These are phyloP conservation scores for Pestalotiopsis sp. DNA, from an alignment of 2,329 filamentous ascomycete genomes.

Conservation along the genomic window DNA sequence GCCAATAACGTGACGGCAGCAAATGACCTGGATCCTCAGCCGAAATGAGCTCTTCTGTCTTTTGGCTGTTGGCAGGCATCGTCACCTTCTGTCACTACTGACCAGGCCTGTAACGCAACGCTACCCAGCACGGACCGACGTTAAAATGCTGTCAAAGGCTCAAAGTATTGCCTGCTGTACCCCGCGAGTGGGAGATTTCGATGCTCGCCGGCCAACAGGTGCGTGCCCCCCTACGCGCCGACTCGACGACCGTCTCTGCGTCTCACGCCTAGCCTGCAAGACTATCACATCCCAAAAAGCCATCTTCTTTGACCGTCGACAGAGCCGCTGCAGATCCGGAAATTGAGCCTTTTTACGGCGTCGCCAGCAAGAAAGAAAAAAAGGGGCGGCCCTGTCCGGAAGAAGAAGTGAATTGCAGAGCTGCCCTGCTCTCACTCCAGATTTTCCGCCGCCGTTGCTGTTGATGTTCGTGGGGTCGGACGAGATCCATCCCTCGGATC, in stretches of 20 bases:
- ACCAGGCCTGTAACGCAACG: background rate
- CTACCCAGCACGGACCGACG: background rate
- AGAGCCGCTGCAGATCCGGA: background rate
- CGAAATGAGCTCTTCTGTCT: conserved; percentile 5
- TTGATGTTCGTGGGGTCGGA: background rate
- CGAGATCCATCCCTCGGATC: background rate
- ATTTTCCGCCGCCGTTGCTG: background rate
- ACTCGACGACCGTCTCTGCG: background rate
- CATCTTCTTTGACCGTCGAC: background rate
- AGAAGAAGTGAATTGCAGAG: background rate
- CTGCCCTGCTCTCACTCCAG: background rate
- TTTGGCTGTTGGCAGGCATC: background rate
- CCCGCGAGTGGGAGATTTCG: background rate
- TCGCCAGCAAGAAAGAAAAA: background rate
- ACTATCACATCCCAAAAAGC: background rate
- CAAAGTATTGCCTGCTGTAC: background rate
- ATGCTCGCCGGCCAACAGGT: background rate
- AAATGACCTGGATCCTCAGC: conserved; percentile 8
- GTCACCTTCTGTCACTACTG: background rate
- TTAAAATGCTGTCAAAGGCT: background rate
- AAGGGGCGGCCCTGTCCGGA: background rate
- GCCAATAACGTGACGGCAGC: conserved; percentile 1
- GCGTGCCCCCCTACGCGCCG: background rate
- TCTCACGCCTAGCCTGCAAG: background rate
- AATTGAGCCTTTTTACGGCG: background rate